Evolutionary conservation across 202 grass and related monocot genomes (phyloP), one percentile per base, ranked within the genome.

Genomic region (Carex arenaria): DNA sequence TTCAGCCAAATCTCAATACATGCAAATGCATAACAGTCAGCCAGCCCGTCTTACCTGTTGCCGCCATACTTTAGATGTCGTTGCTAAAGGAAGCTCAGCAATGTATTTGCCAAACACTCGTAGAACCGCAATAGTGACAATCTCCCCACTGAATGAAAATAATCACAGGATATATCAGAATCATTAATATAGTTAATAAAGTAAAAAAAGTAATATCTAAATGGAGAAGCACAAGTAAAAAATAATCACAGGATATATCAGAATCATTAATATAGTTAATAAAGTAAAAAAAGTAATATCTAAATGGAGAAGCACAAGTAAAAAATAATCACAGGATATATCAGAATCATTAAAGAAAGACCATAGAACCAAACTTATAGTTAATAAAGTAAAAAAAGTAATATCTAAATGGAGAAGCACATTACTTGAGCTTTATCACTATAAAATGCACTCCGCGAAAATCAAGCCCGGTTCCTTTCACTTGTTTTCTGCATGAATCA

Each of bases 21-120:
- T 34, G 42, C 9, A 38, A 13, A 57, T 80, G 61, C 52, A 32
- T 47, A 65, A 47, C 19, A 82, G 14, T 84, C 85, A 82, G 79
- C 18, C 26, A 62, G 26, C n/a, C n/a, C n/a, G 73, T 80, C 64
- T 72, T 55, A 98, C 95, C 89, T 93, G 88, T 74, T 87, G 87
- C 43, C 86, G 88, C 57, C 55, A 90, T 79, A 85, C 61, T 64
- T 61, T 79, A 74, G 77, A 79, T 72, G 92, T 98, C 59, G 83
- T 89, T 67, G 82, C 59, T 89, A 98, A 83, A 83, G 90, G 83
- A 88, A 98, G 53, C 84, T 98, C 95, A 81, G 90, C 95, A 91
- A 80, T 61, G 66, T 78, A 52, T 86, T 83, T 85, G 43, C 88
- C 83, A 47, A 77, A 86, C 68, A 93, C 87, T 84, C 90, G 92